Evolutionary conservation across 2,329 filamentous ascomycete genomes (phyloP), one percentile per base, ranked within the genome.

Genomic region (Cadophora sp.): DNA sequence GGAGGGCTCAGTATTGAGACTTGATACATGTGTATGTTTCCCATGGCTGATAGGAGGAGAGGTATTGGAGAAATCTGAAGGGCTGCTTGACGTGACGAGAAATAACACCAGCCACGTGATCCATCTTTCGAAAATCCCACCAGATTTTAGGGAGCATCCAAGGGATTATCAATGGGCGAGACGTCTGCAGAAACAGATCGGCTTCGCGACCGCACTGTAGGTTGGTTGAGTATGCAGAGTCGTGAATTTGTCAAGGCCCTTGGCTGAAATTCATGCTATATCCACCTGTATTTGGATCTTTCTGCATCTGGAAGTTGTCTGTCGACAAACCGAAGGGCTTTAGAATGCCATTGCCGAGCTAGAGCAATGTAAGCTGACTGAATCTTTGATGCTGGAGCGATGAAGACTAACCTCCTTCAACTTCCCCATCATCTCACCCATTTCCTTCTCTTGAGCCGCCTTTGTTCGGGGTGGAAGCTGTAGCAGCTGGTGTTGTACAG

Each of bases 381-480:
- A n/a, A 22, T 22, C 40, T 4, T 34, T n/a, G 12, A 40, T 5
- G 29, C 26, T 6, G 1, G 29, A n/a, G 50, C 46, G 11, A 22
- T 8, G 11, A 62, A 22, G 62, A 83, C 86, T 81, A 72, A 89
- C 87, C 74, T 91, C 89, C 78, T 97, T 97, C 75, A 99, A 81
- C 82, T 98, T 97, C 22, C 91, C 92, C 94, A 97, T 97, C 94
- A 98, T 97, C 81, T 99, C 95, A 2, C 87, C 90, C 87, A 96
- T 93, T 80, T 99, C 96, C 73, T 86, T 87, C 76, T 97, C 91
- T 80, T 94, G 93, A 1, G 94, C 94, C 22, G 86, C 87, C 72
- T 95, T 92, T 61, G 93, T 86, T 70, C 86, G 85, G 1, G 85
- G 82, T 1, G 93, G 92, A 48, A 98, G 80, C 26, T 83, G 81